Conservation (phyloP, 2,329 filamentous ascomycete species). For the Botrytis porri region DNA sequence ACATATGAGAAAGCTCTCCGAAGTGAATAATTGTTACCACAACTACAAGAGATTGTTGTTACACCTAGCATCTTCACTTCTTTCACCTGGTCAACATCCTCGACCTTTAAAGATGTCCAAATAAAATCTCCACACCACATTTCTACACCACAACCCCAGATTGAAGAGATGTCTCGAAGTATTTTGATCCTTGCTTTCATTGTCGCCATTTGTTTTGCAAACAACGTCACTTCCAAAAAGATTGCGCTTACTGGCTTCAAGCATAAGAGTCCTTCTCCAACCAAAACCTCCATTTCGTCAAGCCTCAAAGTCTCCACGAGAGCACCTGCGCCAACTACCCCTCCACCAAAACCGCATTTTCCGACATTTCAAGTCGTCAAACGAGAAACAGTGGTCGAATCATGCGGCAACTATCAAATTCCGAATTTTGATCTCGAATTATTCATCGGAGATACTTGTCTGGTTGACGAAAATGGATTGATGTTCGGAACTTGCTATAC, state of each 20-base stretch:
- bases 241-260: background rate
- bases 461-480: constrained; percentile 4
- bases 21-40: background rate
- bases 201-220: background rate
- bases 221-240: background rate
- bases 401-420: constrained; percentile 1
- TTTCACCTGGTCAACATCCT: background rate
- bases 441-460: background rate
- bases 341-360: background rate
- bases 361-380: background rate
- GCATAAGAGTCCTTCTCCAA: background rate
- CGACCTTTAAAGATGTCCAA: background rate
- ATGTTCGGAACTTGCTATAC: background rate
- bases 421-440: background rate
- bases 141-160: background rate
- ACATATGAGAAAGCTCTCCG: background rate
- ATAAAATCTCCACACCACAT: background rate
- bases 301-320: background rate
- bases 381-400: background rate
- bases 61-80: background rate
- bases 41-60: background rate
- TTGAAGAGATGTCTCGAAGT: constrained; percentile 2
- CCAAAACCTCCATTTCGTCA: background rate
- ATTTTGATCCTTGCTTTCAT: background rate
- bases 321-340: background rate